Percentiles rank a stretch among this genome's conserved stretches.
These are phyloP conservation scores for Boletus vinaceobasis DNA, from an alignment of 768 basidiomycete genomes.

Conservation along the genomic window DNA sequence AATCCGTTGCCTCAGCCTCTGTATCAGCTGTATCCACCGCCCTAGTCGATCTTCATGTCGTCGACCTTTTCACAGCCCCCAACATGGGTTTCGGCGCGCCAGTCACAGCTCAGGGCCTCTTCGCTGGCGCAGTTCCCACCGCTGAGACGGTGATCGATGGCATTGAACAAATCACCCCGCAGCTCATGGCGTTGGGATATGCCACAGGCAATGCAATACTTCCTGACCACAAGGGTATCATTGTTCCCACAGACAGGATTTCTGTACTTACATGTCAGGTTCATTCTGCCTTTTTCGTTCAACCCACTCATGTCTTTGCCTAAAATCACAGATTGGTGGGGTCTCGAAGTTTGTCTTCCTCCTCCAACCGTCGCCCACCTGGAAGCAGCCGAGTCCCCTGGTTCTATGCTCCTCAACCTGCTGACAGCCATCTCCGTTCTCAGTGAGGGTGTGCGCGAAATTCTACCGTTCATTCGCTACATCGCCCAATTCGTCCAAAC, in stretches of 20 bases:
- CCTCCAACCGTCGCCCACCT: constrained; percentile 64
- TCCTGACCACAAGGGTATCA: constrained; percentile 66
- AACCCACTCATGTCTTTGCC: constrained; percentile 5
- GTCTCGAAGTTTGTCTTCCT: constrained; percentile 74
- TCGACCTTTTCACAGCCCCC: constrained; percentile 57
- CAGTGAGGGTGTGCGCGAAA: constrained; percentile 74
- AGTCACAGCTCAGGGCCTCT: constrained; percentile 60
- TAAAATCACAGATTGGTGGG: constrained; percentile 77
- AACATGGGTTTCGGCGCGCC: constrained; percentile 73
- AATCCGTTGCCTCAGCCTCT: constrained; percentile 47
- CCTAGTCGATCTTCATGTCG: constrained; percentile 57
- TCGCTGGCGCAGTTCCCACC: constrained; percentile 75
- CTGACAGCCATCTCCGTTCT: constrained; percentile 68
- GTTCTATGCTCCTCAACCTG: constrained; percentile 60
- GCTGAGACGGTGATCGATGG: constrained; percentile 69
- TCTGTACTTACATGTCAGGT: constrained; percentile 74
- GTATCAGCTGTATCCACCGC: constrained; percentile 46
- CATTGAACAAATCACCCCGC: constrained; percentile 66
- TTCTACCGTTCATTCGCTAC: constrained; percentile 82
- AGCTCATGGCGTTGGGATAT: constrained; percentile 74
- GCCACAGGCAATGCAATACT: constrained; percentile 63
- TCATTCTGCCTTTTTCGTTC: background rate
- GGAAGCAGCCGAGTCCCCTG: constrained; percentile 58
- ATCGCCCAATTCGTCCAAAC: constrained; percentile 75
- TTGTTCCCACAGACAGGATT: constrained; percentile 74